A percentile compares a stretch with the other conserved stretches of the same genome.
Conservation (phyloP, 495 filamentous ascomycete species). For the Penicillium pulvis region DNA sequence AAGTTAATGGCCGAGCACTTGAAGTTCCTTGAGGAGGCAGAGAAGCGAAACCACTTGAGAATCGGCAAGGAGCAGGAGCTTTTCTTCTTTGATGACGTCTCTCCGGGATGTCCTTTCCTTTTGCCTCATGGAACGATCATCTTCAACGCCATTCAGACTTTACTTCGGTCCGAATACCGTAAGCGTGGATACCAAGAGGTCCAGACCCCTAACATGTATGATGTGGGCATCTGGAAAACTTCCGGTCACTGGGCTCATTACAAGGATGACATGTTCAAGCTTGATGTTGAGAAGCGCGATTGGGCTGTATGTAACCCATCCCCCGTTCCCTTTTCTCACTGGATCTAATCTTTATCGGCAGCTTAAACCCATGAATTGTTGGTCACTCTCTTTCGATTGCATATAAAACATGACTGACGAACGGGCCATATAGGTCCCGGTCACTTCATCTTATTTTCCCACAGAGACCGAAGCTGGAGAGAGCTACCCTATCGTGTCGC, state of each 20-base stretch:
- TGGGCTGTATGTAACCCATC: slow-evolving; percentile 30
- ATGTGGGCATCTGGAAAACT: slow-evolving; percentile 84
- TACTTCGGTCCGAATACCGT: slow-evolving; percentile 86
- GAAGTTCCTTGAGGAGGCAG: slow-evolving; percentile 92
- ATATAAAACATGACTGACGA: too few species aligned
- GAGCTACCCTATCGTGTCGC: too few species aligned
- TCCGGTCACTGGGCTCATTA: slow-evolving; percentile 97
- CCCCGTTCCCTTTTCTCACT: too few species aligned
- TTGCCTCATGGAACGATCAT: slow-evolving; percentile 91
- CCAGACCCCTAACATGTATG: slow-evolving; percentile 95
- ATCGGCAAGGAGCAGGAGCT: slow-evolving; percentile 94
- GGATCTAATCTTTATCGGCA: too few species aligned
- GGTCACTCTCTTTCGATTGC: slow-evolving; percentile 55
- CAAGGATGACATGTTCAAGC: slow-evolving; percentile 80
- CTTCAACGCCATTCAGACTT: slow-evolving; percentile 80
- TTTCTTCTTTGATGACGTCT: slow-evolving; percentile 92
- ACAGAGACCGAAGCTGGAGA: too few species aligned
- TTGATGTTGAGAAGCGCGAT: slow-evolving; percentile 86
- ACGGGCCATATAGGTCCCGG: too few species aligned
- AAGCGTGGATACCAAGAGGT: slow-evolving; percentile 94
- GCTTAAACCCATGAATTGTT: slow-evolving; percentile 97
- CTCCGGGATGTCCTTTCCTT: slow-evolving; percentile 91
- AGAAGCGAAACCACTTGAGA: slow-evolving; percentile 89
- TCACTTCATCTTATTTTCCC: too few species aligned
- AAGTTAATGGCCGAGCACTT: slow-evolving; percentile 87